Base-by-base conservation (phyloP, 176 grass and related monocot species). In the Carex kokanica region DNA sequence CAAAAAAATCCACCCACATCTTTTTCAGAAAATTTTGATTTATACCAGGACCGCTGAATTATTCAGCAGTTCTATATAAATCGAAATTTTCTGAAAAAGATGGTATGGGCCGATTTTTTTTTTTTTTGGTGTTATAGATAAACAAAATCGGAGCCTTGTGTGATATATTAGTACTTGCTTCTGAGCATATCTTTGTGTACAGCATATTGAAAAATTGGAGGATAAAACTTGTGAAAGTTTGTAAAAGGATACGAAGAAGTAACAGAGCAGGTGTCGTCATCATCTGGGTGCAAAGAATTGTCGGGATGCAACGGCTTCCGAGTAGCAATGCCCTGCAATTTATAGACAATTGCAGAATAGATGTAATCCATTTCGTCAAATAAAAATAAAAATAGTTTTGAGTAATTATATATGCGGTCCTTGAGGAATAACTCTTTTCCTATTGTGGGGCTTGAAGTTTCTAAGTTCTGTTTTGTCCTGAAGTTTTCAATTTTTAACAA, bases 201-300 rank as follows among this genome's bases (percentile, higher is more conserved):
- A 75, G 5, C 21, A 54, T 75, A 54, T 31, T 8, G 18, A 25
- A 12, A 54, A 75, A 16, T 54, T 31, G 43, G 11, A 54, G 47
- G 54, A 75, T 52, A 75, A 20, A 51, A 54, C 43, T 43, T 49
- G 47, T 4, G 23, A 17, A 27, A 13, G 13, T 75, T 13, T 29
- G 49, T 29, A 83, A 47, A 86, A 86, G 84, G 84, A 90, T 90
- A 90, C 84, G 88, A 90, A 81, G 88, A 90, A 79, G 63, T 82
- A 80, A 84, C 29, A 70, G 88, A 90, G 24, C 84, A 90, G 36
- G 71, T 70, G 78, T 90, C 88, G 21, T 90, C 84, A 20, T 90
- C 84, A 32, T 90, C 84, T 47, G 8, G 17, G 29, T 90, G 80
- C 69, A 83, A 66, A 43, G 61, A 74, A 71, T 86, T 86, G 21